phyloP scores from a whole-genome alignment of 768 basidiomycete genomes.

The Amanita rubescens region DNA sequence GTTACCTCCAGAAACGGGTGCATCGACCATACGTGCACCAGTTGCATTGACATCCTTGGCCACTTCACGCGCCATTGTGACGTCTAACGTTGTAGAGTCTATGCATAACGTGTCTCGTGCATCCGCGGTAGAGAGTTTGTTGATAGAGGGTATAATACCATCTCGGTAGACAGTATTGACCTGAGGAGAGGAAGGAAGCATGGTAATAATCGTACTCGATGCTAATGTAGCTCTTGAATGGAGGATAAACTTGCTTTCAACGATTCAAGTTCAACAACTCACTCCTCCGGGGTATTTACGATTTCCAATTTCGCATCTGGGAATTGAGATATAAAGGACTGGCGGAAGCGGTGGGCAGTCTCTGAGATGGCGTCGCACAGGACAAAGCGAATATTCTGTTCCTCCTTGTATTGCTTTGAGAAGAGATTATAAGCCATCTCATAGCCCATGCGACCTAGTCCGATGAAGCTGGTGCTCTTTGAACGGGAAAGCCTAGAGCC shows the following conservation, averaged over 20 bases:
- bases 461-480: constrained; percentile 69
- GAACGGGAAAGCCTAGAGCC: no score
- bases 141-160: constrained; percentile 63
- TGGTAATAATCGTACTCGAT: constrained; percentile 71
- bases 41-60: constrained; percentile 41
- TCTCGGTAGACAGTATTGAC: constrained; percentile 67
- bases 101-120: constrained; percentile 56
- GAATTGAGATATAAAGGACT: constrained; percentile 47
- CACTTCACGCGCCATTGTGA: constrained; percentile 62
- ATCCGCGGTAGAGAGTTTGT: constrained; percentile 32
- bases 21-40: constrained; percentile 80
- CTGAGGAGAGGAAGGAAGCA: constrained; percentile 90
- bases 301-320: constrained; percentile 54
- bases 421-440: constrained; percentile 85
- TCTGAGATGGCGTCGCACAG: constrained; percentile 73
- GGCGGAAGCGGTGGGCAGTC: constrained; percentile 47
- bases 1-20: constrained; percentile 89
- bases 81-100: constrained; percentile 89
- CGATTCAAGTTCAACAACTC: constrained; percentile 24
- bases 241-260: constrained; percentile 1
- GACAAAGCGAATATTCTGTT: constrained; percentile 51
- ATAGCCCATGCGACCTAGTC: constrained; percentile 82
- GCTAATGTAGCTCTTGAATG: constrained; percentile 48
- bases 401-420: constrained; percentile 56
- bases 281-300: constrained; percentile 67